Base-by-base conservation (phyloP, 1,284 basidiomycete genomes). In the Apiotrichum gracile region DNA sequence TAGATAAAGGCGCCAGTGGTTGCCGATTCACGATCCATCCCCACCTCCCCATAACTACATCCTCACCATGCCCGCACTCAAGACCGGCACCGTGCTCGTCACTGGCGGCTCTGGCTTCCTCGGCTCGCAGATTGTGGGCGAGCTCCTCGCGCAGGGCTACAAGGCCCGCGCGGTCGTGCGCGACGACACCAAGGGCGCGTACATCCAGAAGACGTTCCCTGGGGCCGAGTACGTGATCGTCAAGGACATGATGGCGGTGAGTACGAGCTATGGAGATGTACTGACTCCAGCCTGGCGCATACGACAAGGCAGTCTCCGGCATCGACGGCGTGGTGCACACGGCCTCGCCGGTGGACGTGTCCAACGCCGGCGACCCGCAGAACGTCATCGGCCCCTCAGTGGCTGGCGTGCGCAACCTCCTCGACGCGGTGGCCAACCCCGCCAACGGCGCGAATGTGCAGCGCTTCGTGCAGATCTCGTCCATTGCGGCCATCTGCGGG, bases 241-340 rank as follows among this genome's bases (percentile, higher is more conserved):
- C 9, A 75, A 78, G 35, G 82, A 84, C 63, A 81, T 84, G 61
- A 78, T 77, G 22, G 74, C 78, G 70, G 79, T 80, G 48, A 50
- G 65, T 48, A n/a, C 6, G 24, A 16, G 5, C 31, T 14, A 4
- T 4, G 5, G 38, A 25, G 31, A 16, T 49, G 24, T 25, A 24
- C 38, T 38, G 21, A 42, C 25, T 8, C 24, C 31, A 82, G 81
- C 78, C 81, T 19, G 82, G 81, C 24, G 83, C 81, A 2, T 86
- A 86, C 61, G 83, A 86, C 63, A 80, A 83, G 42, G 83, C 82
- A 1, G 82, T 86, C 37, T 81, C 82, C 62, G 83, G 77, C 6
- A 80, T 86, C 5, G 81, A 84, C 61, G 84, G 77, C 3, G 81
- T 86, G 16, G 65, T 68, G 10, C 60, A 65, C 52, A 53, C 60